Percentiles rank a stretch among this genome's conserved stretches.
These are phyloP conservation scores for Boletus speciosus DNA, from an alignment of 768 basidiomycete genomes.

Conservation along the genomic window DNA sequence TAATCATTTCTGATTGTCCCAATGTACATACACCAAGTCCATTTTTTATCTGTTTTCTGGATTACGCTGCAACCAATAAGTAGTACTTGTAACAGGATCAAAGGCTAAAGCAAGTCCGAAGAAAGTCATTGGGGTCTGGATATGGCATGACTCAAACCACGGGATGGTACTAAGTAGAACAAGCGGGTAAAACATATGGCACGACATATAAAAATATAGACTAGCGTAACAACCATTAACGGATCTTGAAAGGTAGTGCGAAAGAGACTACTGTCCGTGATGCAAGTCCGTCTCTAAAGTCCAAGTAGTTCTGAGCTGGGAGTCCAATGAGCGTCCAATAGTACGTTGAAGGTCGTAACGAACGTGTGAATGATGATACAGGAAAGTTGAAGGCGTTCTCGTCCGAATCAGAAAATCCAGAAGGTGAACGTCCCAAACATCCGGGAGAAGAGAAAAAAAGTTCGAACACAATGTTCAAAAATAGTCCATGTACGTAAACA, in stretches of 20 bases:
- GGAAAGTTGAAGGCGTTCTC: conserved; percentile 7
- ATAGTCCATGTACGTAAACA: conserved; percentile 9
- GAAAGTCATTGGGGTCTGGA: background rate
- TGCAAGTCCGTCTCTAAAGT: conserved; percentile 29
- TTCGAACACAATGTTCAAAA: conserved; percentile 6
- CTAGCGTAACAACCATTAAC: conserved; percentile 29
- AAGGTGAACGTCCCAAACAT: conserved; percentile 7
- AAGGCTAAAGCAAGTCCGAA: conserved; percentile 6
- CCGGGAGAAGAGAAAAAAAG: background rate
- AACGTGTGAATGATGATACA: conserved; percentile 19
- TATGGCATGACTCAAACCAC: background rate
- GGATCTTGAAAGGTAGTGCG: conserved; percentile 10
- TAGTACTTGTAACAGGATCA: conserved; percentile 5
- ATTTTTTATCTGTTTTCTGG: conserved; percentile 71
- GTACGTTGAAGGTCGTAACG: conserved; percentile 22
- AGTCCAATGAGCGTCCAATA: conserved; percentile 23
- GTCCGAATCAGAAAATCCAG: conserved; percentile 6
- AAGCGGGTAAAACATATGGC: conserved; percentile 8
- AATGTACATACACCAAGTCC: conserved; percentile 77
- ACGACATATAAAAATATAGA: conserved; percentile 26
- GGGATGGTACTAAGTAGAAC: conserved; percentile 7
- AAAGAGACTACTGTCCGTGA: conserved; percentile 15
- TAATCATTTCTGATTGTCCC: conserved; percentile 3
- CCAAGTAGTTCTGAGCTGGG: conserved; percentile 17
- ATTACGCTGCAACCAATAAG: conserved; percentile 11